A percentile compares a stretch with the other conserved stretches of the same genome.
phyloP scores from a whole-genome alignment of 1,139 yeast genomes.

The Pichia cactophila region DNA sequence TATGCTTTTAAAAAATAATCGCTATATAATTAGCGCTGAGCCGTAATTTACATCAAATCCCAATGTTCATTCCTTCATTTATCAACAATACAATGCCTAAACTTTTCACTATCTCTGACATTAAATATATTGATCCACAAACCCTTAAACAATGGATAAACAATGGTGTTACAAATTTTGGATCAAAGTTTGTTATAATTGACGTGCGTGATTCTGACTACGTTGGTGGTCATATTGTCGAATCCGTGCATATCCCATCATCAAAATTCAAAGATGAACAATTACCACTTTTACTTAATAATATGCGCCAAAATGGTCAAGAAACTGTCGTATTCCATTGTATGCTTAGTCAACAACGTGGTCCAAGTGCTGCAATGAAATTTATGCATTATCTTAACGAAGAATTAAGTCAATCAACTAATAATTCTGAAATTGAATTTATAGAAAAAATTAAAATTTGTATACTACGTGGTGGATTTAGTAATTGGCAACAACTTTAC shows the following conservation, averaged over 20 bases:
- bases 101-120: slow-evolving; percentile 11
- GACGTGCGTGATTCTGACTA: slow-evolving; percentile 86
- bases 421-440: slow-evolving; percentile 16
- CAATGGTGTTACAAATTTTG: slow-evolving; percentile 10
- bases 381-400: slow-evolving; percentile 50
- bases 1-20: too few relatives aligned
- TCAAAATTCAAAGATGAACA: slow-evolving; percentile 32
- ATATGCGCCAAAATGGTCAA: slow-evolving; percentile 32
- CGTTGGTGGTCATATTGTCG: slow-evolving; percentile 67
- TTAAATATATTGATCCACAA: slow-evolving; percentile 14
- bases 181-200: slow-evolving; percentile 52
- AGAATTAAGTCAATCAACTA: slow-evolving; percentile 15
- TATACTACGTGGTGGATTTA: slow-evolving; percentile 79
- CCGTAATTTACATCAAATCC: background rate
- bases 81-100: background rate
- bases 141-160: slow-evolving; percentile 19
- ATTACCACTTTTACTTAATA: slow-evolving; percentile 4
- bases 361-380: slow-evolving; percentile 74
- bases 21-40: background rate
- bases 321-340: slow-evolving; percentile 79
- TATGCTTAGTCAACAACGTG: slow-evolving; percentile 81
- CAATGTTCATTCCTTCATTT: background rate
- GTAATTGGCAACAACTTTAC: slow-evolving; percentile 68
- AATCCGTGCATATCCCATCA: slow-evolving; percentile 53
- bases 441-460: slow-evolving; percentile 43